These are phyloP conservation scores for Gyrodon lividus DNA, from an alignment of 768 basidiomycete species.

Conservation along the genomic window DNA sequence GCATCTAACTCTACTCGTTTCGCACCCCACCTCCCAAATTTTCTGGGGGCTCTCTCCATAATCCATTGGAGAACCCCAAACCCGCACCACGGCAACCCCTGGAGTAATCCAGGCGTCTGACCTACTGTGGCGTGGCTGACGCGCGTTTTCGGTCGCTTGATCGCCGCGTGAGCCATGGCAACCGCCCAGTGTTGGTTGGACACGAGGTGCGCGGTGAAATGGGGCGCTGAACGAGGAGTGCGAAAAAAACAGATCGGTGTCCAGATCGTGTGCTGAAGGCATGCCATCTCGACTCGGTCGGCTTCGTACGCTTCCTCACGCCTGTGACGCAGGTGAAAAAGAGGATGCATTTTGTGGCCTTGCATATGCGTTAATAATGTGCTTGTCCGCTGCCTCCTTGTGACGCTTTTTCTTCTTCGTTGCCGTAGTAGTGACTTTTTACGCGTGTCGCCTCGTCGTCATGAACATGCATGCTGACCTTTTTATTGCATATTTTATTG, in stretches of 20 bases:
- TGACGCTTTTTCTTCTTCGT: slow-evolving; percentile 40
- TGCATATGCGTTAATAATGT: slow-evolving; percentile 58
- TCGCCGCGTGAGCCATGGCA: slow-evolving; percentile 75
- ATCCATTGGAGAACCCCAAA: slow-evolving; percentile 89
- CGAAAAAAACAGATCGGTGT: slow-evolving; percentile 47
- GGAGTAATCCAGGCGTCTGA: slow-evolving; percentile 80
- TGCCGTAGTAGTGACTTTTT: slow-evolving; percentile 28
- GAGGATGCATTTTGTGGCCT: slow-evolving; percentile 47
- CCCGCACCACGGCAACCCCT: slow-evolving; percentile 78
- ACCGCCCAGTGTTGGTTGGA: slow-evolving; percentile 76
- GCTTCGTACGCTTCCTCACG: slow-evolving; percentile 43
- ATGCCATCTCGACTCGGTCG: slow-evolving; percentile 11
- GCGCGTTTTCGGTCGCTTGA: slow-evolving; percentile 96
- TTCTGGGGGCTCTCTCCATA: slow-evolving; percentile 98
- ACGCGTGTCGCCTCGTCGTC: slow-evolving; percentile 31
- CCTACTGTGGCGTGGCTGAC: slow-evolving; percentile 69
- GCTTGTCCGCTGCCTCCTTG: slow-evolving; percentile 58
- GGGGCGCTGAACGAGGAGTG: slow-evolving; percentile 98
- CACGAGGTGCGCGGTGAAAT: slow-evolving; percentile 93
- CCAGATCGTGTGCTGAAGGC: slow-evolving; percentile 27
- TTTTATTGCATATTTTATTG: slow-evolving; percentile 53
- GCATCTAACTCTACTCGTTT: slow-evolving; percentile 84
- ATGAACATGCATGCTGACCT: slow-evolving; percentile 56
- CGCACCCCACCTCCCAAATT: slow-evolving; percentile 88
- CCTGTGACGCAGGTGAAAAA: slow-evolving; percentile 64